Conservation (phyloP, 352 stramenopile species). For the Phytopythium montanum region DNA sequence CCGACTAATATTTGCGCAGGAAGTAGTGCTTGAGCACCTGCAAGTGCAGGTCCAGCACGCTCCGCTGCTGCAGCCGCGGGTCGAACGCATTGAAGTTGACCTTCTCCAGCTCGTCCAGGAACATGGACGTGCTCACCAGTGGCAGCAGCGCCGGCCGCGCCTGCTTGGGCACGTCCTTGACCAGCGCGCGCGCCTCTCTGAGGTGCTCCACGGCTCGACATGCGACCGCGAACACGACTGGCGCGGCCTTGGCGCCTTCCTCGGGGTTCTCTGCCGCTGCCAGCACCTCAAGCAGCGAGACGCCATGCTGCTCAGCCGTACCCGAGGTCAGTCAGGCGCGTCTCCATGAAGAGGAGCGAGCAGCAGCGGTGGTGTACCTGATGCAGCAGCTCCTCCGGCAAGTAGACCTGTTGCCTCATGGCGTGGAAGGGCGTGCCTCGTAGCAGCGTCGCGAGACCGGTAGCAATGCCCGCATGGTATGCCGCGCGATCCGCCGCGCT, state of each 20-base stretch:
- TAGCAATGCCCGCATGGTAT: conserved; percentile 80
- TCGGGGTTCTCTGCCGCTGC: conserved; percentile 51
- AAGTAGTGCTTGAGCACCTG: conserved; percentile 79
- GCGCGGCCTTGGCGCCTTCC: conserved; percentile 64
- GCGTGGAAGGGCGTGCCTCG: conserved; percentile 71
- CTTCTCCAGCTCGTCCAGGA: conserved; percentile 63
- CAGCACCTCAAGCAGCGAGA: conserved; percentile 54
- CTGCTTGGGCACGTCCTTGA: conserved; percentile 39
- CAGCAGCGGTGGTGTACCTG: conserved; percentile 35
- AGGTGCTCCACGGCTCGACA: conserved; percentile 83
- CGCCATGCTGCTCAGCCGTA: conserved; percentile 32
- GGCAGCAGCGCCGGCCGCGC: conserved; percentile 69
- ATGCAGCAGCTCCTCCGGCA: conserved; percentile 77
- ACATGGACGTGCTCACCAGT: conserved; percentile 57
- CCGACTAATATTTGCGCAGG: conserved; percentile 62
- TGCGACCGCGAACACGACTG: conserved; percentile 88
- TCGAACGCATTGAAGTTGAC: conserved; percentile 84
- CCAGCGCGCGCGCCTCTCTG: conserved; percentile 55
- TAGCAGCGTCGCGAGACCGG: conserved; percentile 83
- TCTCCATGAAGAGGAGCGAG: conserved; percentile 5
- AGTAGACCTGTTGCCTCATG: conserved; percentile 63
- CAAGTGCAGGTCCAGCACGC: conserved; percentile 58
- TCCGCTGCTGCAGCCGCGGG: conserved; percentile 42
- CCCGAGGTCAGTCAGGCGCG: conserved; percentile 10
- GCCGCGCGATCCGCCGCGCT: conserved; percentile 72